These are phyloP conservation scores for Rhizopogon salebrosus DNA, from an alignment of 768 basidiomycete species.

Conservation along the genomic window DNA sequence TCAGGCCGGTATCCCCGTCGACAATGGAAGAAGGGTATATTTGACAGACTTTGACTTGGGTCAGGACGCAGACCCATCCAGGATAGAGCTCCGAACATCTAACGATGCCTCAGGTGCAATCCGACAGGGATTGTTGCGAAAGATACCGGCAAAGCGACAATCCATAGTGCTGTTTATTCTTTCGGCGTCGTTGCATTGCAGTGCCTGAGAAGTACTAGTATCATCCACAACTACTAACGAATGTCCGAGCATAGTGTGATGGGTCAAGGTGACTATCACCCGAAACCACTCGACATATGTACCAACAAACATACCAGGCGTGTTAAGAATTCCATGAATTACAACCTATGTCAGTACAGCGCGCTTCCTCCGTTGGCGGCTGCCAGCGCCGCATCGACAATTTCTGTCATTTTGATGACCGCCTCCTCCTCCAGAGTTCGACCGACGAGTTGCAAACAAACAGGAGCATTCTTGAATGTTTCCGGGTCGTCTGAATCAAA, in stretches of 20 bases:
- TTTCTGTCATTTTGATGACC: slow-evolving; percentile 61
- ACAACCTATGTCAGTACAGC: too few species aligned
- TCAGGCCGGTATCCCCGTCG: not conserved
- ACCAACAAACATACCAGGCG: too few species aligned
- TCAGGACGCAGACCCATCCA: not conserved
- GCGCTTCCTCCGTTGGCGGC: too few species aligned
- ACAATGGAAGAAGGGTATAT: not conserved
- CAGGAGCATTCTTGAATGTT: slow-evolving; percentile 50
- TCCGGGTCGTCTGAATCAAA: slow-evolving; percentile 50
- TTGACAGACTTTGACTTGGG: not conserved
- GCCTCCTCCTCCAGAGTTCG: slow-evolving; percentile 73
- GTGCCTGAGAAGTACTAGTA: too few species aligned
- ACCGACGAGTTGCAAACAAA: slow-evolving; percentile 62
- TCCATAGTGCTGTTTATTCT: not conserved
- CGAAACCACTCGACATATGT: too few species aligned
- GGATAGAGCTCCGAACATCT: not conserved
- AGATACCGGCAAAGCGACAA: not conserved
- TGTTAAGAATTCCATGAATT: too few species aligned
- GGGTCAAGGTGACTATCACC: too few species aligned
- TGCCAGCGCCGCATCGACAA: slow-evolving; percentile 53
- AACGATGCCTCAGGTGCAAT: not conserved
- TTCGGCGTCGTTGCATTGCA: not conserved
- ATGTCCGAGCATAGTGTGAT: too few species aligned
- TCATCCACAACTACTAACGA: too few species aligned
- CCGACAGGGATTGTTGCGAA: not conserved